Base-by-base conservation (phyloP, 2,329 filamentous ascomycete species). In the Cladophialophora chaetospira region DNA sequence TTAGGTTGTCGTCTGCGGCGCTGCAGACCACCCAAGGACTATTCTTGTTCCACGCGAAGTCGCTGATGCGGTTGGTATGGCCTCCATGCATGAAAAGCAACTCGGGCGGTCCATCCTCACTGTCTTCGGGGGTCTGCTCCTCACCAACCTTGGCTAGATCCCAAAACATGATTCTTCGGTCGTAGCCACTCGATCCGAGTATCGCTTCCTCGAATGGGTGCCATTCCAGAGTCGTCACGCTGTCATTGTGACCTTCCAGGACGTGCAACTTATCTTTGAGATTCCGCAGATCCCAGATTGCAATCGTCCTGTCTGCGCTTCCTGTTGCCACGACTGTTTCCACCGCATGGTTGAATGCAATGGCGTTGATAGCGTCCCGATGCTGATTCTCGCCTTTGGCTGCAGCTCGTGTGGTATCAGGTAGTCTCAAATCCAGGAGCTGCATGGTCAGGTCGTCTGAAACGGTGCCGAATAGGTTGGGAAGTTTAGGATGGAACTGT, bases 71-170 rank as follows among this genome's bases (percentile, higher is more conserved):
- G 75, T 97, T 97, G 9, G 94, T 99, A 77, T 99, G 95, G 28
- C 94, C 94, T 60, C 94, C 94, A 69, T 99, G 94, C 92, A 99
- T 97, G 76, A 99, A 99, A 1, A 99, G 78, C 88, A 99, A 80
- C 74, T 99, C 94, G 49, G 94, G 93, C 1, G 92, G 89, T 0
- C 94, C 94, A 70, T 99, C 94, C 66, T 97, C 93, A 47, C 88
- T 88, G 72, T 99, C 94, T 65, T 99, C 95, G 2, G 91, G 91
- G 9, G 89, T 87, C 74, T 97, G 94, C 75, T 99, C 94, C 69
- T 96, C 91, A 45, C 95, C 94, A 42, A 95, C 88, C 53, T 88
- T 85, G 67, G 90, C 92, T 42, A 97, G 80, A 71, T 99, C 94
- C 94, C 94, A 99, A 77, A 97, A 94, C 71, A 96, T 88, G 63